Conservation (phyloP, 2,329 filamentous ascomycete genomes). For the Venturia nashicola region DNA sequence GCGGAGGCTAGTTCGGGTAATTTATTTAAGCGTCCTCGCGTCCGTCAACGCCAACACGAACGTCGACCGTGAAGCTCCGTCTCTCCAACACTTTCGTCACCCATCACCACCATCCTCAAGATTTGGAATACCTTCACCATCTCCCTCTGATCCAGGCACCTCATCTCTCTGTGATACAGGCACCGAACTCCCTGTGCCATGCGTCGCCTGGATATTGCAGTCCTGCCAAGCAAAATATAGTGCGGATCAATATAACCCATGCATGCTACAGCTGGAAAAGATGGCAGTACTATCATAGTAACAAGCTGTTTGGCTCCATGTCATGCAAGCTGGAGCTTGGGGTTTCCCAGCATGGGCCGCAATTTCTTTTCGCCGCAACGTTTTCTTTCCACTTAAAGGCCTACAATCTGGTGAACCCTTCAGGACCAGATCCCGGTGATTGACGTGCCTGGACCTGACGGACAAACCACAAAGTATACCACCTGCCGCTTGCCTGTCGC, state of each 20-base stretch:
- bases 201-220: neutral
- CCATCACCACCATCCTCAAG: neutral
- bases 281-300: neutral
- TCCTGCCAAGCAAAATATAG: constrained; percentile 1
- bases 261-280: neutral
- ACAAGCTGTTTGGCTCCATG: neutral
- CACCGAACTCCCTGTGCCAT: neutral
- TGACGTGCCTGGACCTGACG: neutral
- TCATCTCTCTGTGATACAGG: neutral
- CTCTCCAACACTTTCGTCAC: neutral
- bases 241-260: constrained; percentile 1
- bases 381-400: neutral
- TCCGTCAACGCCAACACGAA: neutral
- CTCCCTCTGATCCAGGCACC: no score
- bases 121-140: neutral
- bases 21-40: neutral
- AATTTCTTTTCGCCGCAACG: neutral
- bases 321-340: neutral
- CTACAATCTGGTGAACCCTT: neutral
- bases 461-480: neutral
- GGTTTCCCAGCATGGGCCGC: neutral
- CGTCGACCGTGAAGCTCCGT: no score
- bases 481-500: neutral
- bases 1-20: neutral
- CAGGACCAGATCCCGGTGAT: neutral